Conservation (phyloP, 192 early-diverging fungal genomes). For the Backusella liffmaniae region DNA sequence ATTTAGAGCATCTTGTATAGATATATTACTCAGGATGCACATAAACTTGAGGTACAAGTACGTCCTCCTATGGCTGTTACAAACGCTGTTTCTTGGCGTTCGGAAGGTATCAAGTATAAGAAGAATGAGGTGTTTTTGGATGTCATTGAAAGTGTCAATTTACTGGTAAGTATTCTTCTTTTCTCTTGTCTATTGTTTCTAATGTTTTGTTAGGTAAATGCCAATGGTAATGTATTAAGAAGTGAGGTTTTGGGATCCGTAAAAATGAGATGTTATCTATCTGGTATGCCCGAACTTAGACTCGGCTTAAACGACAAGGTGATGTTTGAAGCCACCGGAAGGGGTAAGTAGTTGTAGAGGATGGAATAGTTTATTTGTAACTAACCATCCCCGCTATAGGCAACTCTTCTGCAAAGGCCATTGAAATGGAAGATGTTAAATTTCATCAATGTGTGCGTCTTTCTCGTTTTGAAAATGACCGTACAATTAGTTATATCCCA, state of each 20-base stretch:
- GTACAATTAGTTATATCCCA: conserved; percentile 87
- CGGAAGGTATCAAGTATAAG: conserved; percentile 68
- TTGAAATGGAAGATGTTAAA: conserved; percentile 90
- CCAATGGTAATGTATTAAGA: conserved; percentile 52
- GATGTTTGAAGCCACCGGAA: conserved; percentile 71
- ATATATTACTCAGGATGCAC: conserved; percentile 97
- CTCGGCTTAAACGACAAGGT: conserved; percentile 89
- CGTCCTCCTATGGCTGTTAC: conserved; percentile 87
- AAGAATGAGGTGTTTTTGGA: conserved; percentile 80
- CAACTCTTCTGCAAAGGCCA: conserved; percentile 53
- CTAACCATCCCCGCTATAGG: not conserved
- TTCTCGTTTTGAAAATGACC: conserved; percentile 83
- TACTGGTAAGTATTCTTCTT: conserved; percentile 42
- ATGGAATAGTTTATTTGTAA: not conserved
- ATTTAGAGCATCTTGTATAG: conserved; percentile 19
- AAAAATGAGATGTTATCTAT: conserved; percentile 86
- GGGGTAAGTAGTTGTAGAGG: conserved; percentile 61
- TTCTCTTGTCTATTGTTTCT: not conserved
- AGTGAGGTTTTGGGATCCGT: conserved; percentile 80
- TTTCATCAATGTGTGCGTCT: conserved; percentile 92
- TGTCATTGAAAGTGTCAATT: conserved; percentile 73
- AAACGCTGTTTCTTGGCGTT: conserved; percentile 69
- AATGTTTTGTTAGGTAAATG: not conserved
- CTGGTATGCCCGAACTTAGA: conserved; percentile 83
- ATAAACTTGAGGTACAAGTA: conserved; percentile 88